Percentiles rank a stretch among this genome's conserved stretches.
Evolutionary conservation across 768 basidiomycete species (phyloP).

Genomic region (Coprinellus micaceus): DNA sequence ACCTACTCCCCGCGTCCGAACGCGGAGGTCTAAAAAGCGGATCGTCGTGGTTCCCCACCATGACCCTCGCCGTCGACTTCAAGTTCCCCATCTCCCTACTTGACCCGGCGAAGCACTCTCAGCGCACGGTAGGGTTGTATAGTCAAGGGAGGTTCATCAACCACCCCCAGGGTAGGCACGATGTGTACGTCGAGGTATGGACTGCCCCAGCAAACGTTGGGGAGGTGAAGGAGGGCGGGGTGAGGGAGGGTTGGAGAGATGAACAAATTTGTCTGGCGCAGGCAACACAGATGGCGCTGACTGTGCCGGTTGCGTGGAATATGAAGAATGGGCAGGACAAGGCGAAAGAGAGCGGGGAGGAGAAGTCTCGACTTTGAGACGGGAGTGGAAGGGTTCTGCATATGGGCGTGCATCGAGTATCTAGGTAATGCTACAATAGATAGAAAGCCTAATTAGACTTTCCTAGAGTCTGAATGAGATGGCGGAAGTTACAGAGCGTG

Average conservation of each 20-base stretch:
- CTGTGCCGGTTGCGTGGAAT: constrained; percentile 2
- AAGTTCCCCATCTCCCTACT: constrained; percentile 44
- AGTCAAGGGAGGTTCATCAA: constrained; percentile 48
- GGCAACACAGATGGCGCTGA: constrained; percentile 58
- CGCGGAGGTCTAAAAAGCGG: constrained; percentile 28
- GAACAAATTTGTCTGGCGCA: constrained; percentile 60
- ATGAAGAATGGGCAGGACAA: constrained; percentile 6
- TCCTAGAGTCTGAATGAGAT: neutral
- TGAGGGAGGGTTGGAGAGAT: constrained; percentile 51
- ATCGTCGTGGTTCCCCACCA: constrained; percentile 53
- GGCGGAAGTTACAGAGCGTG: neutral
- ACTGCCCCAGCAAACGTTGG: constrained; percentile 44
- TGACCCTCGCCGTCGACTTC: constrained; percentile 60
- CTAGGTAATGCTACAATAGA: no score
- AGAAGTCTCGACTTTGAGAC: neutral
- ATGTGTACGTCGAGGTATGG: constrained; percentile 61
- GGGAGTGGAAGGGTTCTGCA: neutral
- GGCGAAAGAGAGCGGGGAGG: neutral
- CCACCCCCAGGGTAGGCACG: constrained; percentile 55
- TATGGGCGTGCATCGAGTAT: no score
- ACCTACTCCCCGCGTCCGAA: constrained; percentile 44
- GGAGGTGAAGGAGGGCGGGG: constrained; percentile 44
- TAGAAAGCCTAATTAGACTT: neutral
- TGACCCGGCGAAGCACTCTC: constrained; percentile 38
- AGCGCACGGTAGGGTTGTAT: constrained; percentile 57